A percentile compares a stretch with the other conserved stretches of the same genome.
Evolutionary conservation across 495 filamentous ascomycete species (phyloP).

Genomic region (Penicillium turbatum): DNA sequence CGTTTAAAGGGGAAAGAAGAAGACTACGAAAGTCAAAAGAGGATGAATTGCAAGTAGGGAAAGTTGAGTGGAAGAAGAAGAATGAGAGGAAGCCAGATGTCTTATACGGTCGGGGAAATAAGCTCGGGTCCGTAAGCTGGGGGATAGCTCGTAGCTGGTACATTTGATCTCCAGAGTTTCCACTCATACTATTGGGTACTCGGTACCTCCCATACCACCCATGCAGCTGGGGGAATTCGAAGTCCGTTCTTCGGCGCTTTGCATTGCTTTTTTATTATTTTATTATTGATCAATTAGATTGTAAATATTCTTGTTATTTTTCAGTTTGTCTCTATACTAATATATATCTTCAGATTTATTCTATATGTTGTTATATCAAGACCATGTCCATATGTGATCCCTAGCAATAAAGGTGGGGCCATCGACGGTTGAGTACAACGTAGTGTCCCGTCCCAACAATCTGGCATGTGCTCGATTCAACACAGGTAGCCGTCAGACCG

Average conservation of each 20-base stretch:
- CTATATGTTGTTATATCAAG: no score
- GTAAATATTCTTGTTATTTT: not conserved
- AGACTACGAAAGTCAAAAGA: conserved; percentile 9
- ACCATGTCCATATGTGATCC: not conserved
- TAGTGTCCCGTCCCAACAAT: conserved; percentile 21
- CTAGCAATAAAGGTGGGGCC: conserved; percentile 13
- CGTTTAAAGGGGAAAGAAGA: conserved; percentile 28
- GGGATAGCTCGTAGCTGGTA: conserved; percentile 9
- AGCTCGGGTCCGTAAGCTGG: conserved; percentile 11
- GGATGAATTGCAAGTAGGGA: conserved; percentile 6
- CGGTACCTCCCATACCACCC: conserved; percentile 26
- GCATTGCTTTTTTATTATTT: not conserved
- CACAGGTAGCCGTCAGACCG: conserved; percentile 26
- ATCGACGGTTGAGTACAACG: conserved; percentile 30
- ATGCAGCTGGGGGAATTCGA: not conserved
- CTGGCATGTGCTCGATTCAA: conserved; percentile 26
- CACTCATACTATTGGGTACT: conserved; percentile 27
- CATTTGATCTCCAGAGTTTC: conserved; percentile 12
- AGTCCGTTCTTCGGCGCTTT: not conserved
- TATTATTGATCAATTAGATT: not conserved
- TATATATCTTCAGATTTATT: not conserved
- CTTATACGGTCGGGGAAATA: conserved; percentile 21
- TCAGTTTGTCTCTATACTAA: not conserved
- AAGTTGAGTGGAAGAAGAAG: conserved; percentile 13
- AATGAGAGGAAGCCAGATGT: conserved; percentile 11